Percentiles rank a stretch among this genome's conserved stretches.
Conservation (phyloP, 2,329 filamentous ascomycete genomes). For the Diaporthe amygdali region DNA sequence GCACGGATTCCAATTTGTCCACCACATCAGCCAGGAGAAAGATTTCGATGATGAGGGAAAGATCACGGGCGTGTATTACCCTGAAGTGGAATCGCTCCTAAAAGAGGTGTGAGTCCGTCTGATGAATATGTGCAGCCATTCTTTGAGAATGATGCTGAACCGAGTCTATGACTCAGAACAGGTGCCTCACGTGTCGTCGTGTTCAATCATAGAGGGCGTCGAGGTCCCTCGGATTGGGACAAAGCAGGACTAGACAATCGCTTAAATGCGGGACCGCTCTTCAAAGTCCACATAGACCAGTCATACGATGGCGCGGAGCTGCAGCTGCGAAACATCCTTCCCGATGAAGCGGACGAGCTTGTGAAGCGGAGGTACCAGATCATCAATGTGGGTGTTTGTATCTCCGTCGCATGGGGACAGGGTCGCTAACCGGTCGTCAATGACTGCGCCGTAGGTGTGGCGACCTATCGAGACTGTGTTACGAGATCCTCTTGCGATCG, state of each 20-base stretch:
- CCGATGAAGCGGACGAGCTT: conserved; percentile 29
- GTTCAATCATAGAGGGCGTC: conserved; percentile 56
- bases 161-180: conserved; percentile 57
- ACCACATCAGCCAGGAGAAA: conserved; percentile 59
- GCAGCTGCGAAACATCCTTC: conserved; percentile 28
- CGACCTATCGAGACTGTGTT: conserved; percentile 52
- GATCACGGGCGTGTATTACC: conserved; percentile 59
- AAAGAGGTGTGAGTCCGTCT: conserved; percentile 28
- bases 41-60: conserved; percentile 57
- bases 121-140: conserved; percentile 43
- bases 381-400: conserved; percentile 38
- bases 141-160: conserved; percentile 49
- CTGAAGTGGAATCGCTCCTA: conserved; percentile 64
- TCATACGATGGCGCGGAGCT: conserved; percentile 33
- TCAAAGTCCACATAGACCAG: conserved; percentile 54
- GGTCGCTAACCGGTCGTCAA: not conserved
- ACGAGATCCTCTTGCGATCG: conserved; percentile 48
- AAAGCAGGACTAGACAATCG: conserved; percentile 68
- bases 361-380: conserved; percentile 43
- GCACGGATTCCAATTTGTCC: conserved; percentile 58
- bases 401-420: too few relatives aligned
- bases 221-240: conserved; percentile 60
- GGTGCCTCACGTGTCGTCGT: conserved; percentile 15
- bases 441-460: conserved; percentile 40
- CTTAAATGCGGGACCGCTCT: conserved; percentile 58